Percentiles rank a stretch among this genome's conserved stretches.
These are phyloP conservation scores for Steccherinum ochraceum DNA, from an alignment of 768 basidiomycete genomes.

Conservation along the genomic window DNA sequence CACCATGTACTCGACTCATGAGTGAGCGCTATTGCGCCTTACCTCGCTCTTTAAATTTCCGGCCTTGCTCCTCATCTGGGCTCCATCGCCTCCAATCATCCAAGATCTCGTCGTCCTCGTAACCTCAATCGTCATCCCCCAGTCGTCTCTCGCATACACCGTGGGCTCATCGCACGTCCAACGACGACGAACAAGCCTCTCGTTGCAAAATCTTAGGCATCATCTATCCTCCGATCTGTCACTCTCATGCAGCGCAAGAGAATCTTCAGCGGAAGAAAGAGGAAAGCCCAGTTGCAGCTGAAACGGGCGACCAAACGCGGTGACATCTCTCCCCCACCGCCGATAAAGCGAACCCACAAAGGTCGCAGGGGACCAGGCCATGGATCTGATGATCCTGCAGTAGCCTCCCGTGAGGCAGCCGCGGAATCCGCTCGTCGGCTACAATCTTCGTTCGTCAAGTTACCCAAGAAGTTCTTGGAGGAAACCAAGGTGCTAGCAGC, in stretches of 20 bases:
- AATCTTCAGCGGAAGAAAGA: constrained; percentile 58
- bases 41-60: too few relatives aligned
- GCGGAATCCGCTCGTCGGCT: constrained; percentile 43
- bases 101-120: too few relatives aligned
- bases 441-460: constrained; percentile 65
- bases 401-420: constrained; percentile 18
- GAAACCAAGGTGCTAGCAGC: constrained; percentile 52
- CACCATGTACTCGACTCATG: too few relatives aligned
- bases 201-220: too few relatives aligned
- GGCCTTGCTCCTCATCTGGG: too few relatives aligned
- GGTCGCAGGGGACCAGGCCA: constrained; percentile 14
- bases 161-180: too few relatives aligned
- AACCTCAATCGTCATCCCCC: too few relatives aligned
- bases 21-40: too few relatives aligned
- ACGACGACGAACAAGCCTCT: too few relatives aligned
- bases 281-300: constrained; percentile 65
- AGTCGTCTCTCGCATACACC: too few relatives aligned
- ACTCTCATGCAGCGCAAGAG: constrained; percentile 32
- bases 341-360: constrained; percentile 26
- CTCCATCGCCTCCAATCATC: too few relatives aligned
- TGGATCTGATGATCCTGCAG: neutral
- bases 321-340: constrained; percentile 34
- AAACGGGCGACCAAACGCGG: constrained; percentile 86
- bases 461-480: constrained; percentile 55
- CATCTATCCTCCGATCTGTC: too few relatives aligned